These are phyloP conservation scores for Saccharomyces hybrid DNA, from an alignment of 1,139 yeast genomes.

Conservation along the genomic window DNA sequence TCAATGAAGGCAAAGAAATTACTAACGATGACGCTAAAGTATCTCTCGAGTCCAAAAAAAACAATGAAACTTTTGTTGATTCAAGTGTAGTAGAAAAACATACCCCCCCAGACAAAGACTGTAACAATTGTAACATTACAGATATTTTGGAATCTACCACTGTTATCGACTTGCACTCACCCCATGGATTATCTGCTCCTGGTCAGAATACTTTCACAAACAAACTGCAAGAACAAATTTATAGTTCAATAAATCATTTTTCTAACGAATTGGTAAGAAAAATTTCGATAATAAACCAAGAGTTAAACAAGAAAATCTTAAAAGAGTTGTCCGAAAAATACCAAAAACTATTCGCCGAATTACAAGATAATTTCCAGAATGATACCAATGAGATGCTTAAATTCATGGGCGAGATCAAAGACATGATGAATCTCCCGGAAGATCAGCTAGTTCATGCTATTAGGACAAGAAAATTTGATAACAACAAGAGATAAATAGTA, in stretches of 20 bases:
- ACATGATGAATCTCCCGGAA: slow-evolving; percentile 32
- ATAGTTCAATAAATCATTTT: slow-evolving; percentile 30
- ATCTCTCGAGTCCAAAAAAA: neutral
- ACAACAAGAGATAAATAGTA: neutral
- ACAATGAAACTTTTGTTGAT: neutral
- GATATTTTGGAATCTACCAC: slow-evolving; percentile 14
- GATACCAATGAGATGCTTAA: slow-evolving; percentile 33
- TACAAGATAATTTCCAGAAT: slow-evolving; percentile 30
- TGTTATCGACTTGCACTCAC: slow-evolving; percentile 5
- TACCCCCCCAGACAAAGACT: neutral
- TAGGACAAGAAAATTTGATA: slow-evolving; percentile 13
- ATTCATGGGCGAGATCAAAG: slow-evolving; percentile 31
- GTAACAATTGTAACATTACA: slow-evolving; percentile 6
- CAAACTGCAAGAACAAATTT: slow-evolving; percentile 33
- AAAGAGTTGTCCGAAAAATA: slow-evolving; percentile 32
- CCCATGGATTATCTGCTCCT: slow-evolving; percentile 4
- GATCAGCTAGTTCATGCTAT: slow-evolving; percentile 28
- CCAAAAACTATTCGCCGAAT: slow-evolving; percentile 27
- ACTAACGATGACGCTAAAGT: neutral
- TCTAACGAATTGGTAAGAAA: slow-evolving; percentile 32
- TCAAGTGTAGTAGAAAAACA: neutral
- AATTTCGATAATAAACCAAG: slow-evolving; percentile 32
- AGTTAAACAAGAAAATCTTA: slow-evolving; percentile 31
- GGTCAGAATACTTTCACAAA: slow-evolving; percentile 26
- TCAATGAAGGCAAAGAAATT: neutral